phyloP scores from a whole-genome alignment of 305 asterid species.

The Fraxinus nigra region DNA sequence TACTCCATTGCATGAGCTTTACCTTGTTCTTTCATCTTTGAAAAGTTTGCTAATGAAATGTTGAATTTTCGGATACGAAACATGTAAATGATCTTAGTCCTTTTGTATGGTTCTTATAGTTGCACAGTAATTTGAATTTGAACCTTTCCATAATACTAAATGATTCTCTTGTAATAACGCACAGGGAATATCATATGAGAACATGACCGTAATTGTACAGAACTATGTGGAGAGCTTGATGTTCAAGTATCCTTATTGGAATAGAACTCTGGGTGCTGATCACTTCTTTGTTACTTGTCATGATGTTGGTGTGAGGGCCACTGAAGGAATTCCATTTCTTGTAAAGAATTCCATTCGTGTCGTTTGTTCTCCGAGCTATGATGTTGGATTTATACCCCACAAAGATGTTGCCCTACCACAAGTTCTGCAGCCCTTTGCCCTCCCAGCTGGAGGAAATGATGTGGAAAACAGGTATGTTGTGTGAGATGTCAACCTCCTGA shows the following conservation, averaged over 20 bases:
- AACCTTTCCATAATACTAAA: not conserved
- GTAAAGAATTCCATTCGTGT: constrained; percentile 89
- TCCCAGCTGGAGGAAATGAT: constrained; percentile 95
- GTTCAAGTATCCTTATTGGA: constrained; percentile 83
- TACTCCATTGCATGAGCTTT: not conserved
- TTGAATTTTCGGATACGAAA: not conserved
- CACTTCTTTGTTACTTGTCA: constrained; percentile 96
- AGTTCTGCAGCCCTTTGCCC: constrained; percentile 95
- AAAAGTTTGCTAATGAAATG: not conserved
- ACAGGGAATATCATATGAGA: constrained; percentile 94
- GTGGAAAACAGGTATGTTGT: constrained; percentile 65
- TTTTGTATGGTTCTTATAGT: not conserved
- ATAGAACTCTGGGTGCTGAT: constrained; percentile 93
- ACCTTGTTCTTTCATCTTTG: not conserved
- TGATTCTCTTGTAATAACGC: constrained; percentile 18
- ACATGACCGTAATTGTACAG: constrained; percentile 85
- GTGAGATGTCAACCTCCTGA: constrained; percentile 5
- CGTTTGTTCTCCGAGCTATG: constrained; percentile 96
- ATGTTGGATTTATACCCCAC: constrained; percentile 95
- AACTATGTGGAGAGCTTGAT: constrained; percentile 78
- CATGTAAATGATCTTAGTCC: not conserved
- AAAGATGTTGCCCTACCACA: constrained; percentile 96
- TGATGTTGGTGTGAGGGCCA: constrained; percentile 98
- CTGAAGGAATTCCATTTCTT: constrained; percentile 89
- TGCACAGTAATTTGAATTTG: not conserved